Evolutionary conservation across 352 stramenopile species (phyloP).

Genomic region (Globisporangium spiculum): DNA sequence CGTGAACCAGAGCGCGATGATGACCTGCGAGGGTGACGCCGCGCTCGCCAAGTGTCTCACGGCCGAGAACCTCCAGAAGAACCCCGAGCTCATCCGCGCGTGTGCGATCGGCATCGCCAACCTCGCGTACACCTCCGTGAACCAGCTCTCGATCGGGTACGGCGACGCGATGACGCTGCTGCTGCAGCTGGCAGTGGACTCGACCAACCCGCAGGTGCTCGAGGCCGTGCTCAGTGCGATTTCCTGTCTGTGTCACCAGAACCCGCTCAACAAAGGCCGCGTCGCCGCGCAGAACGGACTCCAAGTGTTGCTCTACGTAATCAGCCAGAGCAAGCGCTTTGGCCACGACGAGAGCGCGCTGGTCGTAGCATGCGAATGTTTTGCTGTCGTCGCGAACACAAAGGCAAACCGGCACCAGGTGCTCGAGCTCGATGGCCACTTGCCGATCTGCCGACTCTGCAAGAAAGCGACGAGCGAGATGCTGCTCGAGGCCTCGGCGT

Average conservation of each 20-base stretch:
- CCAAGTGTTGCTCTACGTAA: constrained; percentile 64
- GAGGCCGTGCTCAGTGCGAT: constrained; percentile 48
- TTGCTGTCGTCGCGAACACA: constrained; percentile 44
- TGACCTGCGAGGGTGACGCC: constrained; percentile 55
- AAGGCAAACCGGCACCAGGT: constrained; percentile 45
- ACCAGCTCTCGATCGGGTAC: constrained; percentile 76
- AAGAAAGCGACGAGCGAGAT: constrained; percentile 25
- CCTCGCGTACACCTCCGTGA: constrained; percentile 62
- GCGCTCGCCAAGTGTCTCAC: constrained; percentile 32
- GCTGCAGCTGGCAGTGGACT: constrained; percentile 62
- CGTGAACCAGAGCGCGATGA: constrained; percentile 65
- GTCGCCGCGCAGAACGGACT: constrained; percentile 62
- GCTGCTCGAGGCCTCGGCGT: constrained; percentile 43
- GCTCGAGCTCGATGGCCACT: constrained; percentile 56
- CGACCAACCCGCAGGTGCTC: constrained; percentile 33
- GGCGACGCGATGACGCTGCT: constrained; percentile 57
- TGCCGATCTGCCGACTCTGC: constrained; percentile 51
- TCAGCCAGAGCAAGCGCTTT: constrained; percentile 36
- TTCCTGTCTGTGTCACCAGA: constrained; percentile 57
- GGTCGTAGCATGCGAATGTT: constrained; percentile 46
- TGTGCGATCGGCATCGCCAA: constrained; percentile 61
- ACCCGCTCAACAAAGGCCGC: constrained; percentile 64
- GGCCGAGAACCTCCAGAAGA: constrained; percentile 30
- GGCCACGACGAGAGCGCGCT: constrained; percentile 32
- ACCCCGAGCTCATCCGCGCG: constrained; percentile 35